These are phyloP conservation scores for Erysiphe pulchra DNA, from an alignment of 2,329 filamentous ascomycete species.

Conservation along the genomic window DNA sequence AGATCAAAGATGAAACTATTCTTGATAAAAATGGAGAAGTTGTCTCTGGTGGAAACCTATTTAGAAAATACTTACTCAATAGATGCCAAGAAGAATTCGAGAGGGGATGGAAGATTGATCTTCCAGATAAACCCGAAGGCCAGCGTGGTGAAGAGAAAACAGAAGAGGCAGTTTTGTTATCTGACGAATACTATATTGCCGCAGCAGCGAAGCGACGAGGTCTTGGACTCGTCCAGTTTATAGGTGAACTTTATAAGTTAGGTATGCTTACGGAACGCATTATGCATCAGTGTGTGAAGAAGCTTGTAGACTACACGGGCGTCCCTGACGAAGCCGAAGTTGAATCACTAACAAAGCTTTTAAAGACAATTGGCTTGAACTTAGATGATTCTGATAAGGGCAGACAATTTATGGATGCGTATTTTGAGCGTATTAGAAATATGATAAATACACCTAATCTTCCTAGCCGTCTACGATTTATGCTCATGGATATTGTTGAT, in stretches of 20 bases:
- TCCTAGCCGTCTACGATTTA: constrained; percentile 74
- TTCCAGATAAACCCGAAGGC: constrained; percentile 54
- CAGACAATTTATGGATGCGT: constrained; percentile 65
- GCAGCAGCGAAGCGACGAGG: constrained; percentile 89
- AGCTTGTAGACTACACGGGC: constrained; percentile 84
- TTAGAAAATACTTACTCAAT: constrained; percentile 97
- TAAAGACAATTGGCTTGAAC: constrained; percentile 73
- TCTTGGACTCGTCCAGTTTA: constrained; percentile 95
- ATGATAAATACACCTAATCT: constrained; percentile 62
- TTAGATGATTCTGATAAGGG: constrained; percentile 69
- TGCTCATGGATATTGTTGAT: constrained; percentile 88
- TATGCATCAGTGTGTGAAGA: constrained; percentile 98
- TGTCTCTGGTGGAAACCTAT: constrained; percentile 76
- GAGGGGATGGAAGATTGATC: constrained; percentile 80
- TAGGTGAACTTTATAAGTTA: constrained; percentile 96
- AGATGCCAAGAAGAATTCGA: constrained; percentile 97
- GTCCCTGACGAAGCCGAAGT: constrained; percentile 87
- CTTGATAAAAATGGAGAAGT: constrained; percentile 71
- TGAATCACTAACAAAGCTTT: constrained; percentile 79
- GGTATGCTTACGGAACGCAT: constrained; percentile 97
- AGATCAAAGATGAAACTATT: constrained; percentile 89
- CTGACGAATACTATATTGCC: constrained; percentile 87
- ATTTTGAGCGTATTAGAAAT: constrained; percentile 68
- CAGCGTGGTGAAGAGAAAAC: constrained; percentile 25
- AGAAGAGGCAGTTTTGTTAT: constrained; percentile 58